phyloP scores from a whole-genome alignment of 2,329 filamentous ascomycete genomes.

The Cordyceps sp. region DNA sequence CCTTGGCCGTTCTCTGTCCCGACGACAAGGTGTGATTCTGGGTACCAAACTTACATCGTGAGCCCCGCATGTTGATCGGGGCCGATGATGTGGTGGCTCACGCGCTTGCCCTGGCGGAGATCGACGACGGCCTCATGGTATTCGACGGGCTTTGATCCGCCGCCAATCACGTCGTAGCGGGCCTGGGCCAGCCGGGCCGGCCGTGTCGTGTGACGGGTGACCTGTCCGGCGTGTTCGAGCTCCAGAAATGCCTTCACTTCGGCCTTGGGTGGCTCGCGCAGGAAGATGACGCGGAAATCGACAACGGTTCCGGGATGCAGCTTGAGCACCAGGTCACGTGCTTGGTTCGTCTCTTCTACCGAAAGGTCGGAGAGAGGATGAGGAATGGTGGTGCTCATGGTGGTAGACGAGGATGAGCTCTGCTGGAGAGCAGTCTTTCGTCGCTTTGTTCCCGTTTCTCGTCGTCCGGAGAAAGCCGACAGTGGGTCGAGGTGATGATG shows the following conservation, averaged over 20 bases:
- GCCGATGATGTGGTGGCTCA: conserved; percentile 11
- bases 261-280: conserved; percentile 31
- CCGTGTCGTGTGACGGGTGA: conserved; percentile 10
- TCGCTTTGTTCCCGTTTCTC: too few species aligned
- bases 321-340: conserved; percentile 15
- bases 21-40: not conserved
- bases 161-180: conserved; percentile 19
- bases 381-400: not conserved
- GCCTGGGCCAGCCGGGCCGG: conserved; percentile 24
- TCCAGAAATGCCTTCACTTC: conserved; percentile 28
- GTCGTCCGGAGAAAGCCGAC: too few species aligned
- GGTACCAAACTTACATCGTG: conserved; percentile 9
- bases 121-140: conserved; percentile 20
- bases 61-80: conserved; percentile 13
- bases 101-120: conserved; percentile 8
- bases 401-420: not conserved
- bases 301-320: conserved; percentile 12
- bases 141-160: conserved; percentile 6
- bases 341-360: conserved; percentile 13
- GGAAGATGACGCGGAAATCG: conserved; percentile 32
- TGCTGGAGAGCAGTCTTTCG: too few species aligned
- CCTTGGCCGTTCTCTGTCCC: too few species aligned
- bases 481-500: too few species aligned
- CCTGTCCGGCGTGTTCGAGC: conserved; percentile 17
- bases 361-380: conserved; percentile 16